These are phyloP conservation scores for Lachancea dasiensis DNA, from an alignment of 805 yeast genomes.

Conservation along the genomic window DNA sequence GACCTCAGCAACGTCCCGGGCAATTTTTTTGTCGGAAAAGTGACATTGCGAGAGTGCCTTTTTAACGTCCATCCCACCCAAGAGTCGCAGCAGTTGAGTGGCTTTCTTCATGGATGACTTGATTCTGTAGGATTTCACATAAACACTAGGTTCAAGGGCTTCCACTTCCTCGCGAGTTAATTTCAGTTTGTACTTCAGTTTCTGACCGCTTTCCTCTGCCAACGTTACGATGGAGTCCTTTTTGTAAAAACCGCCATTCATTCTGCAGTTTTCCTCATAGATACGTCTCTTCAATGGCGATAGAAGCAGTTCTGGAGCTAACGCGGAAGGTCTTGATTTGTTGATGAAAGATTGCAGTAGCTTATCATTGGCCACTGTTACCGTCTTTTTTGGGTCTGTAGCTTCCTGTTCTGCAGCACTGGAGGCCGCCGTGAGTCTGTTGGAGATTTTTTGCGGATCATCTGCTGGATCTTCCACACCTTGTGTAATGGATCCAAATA, in stretches of 20 bases:
- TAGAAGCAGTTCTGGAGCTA: slow-evolving; percentile 50
- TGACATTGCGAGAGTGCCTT: slow-evolving; percentile 90
- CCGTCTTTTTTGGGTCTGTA: slow-evolving; percentile 17
- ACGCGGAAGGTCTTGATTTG: slow-evolving; percentile 40
- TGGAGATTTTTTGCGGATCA: slow-evolving; percentile 20
- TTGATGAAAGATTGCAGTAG: slow-evolving; percentile 45
- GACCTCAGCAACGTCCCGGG: slow-evolving; percentile 72
- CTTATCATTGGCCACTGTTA: slow-evolving; percentile 33
- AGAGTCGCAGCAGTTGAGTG: slow-evolving; percentile 67
- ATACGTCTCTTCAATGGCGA: slow-evolving; percentile 67
- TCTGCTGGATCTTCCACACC: slow-evolving; percentile 15
- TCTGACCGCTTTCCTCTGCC: slow-evolving; percentile 27
- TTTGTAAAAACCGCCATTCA: slow-evolving; percentile 64
- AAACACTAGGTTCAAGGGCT: slow-evolving; percentile 83
- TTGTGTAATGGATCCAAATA: slow-evolving; percentile 26
- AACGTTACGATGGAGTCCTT: slow-evolving; percentile 47
- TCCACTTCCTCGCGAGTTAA: slow-evolving; percentile 63
- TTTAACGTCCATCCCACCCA: slow-evolving; percentile 62
- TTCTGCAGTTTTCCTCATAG: slow-evolving; percentile 52
- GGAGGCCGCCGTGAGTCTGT: slow-evolving; percentile 19
- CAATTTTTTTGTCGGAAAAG: slow-evolving; percentile 72
- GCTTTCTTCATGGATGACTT: slow-evolving; percentile 89
- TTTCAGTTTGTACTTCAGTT: slow-evolving; percentile 47
- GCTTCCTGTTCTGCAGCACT: slow-evolving; percentile 18
- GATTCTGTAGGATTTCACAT: slow-evolving; percentile 70